These are phyloP conservation scores for Boletus huronensis DNA, from an alignment of 768 basidiomycete genomes.

Conservation along the genomic window DNA sequence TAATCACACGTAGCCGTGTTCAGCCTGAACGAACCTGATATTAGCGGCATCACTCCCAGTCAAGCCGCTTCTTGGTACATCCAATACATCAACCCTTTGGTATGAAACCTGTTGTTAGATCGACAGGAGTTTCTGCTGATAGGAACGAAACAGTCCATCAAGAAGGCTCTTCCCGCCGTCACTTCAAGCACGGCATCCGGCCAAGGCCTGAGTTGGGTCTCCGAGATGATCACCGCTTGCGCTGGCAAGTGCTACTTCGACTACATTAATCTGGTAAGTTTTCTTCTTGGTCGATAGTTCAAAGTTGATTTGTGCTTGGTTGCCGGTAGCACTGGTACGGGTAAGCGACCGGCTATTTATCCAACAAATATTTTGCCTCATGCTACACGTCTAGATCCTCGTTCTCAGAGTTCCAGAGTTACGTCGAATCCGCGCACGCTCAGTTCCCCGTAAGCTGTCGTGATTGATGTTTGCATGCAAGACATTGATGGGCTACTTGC, in stretches of 20 bases:
- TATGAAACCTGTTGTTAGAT: conserved; percentile 12
- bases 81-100: conserved; percentile 35
- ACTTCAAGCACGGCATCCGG: conserved; percentile 33
- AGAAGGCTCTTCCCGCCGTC: conserved; percentile 38
- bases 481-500: not conserved
- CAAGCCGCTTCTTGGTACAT: conserved; percentile 37
- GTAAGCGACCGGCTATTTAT: conserved; percentile 9
- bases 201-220: conserved; percentile 35
- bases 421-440: conserved; percentile 24
- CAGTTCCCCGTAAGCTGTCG: conserved; percentile 26
- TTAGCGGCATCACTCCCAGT: conserved; percentile 27
- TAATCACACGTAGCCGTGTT: conserved; percentile 26
- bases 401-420: conserved; percentile 30
- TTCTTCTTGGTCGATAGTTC: not conserved
- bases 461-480: not conserved
- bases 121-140: not conserved
- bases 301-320: not conserved
- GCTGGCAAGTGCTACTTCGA: conserved; percentile 35
- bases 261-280: conserved; percentile 33
- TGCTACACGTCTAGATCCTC: conserved; percentile 12
- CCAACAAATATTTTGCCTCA: not conserved
- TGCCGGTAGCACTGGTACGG: conserved; percentile 28
- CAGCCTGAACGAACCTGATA: conserved; percentile 37
- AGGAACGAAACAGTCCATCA: conserved; percentile 25
- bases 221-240: conserved; percentile 35